Base-by-base conservation (phyloP, 768 basidiomycete genomes). In the Holtermanniella nyarrowii region DNA sequence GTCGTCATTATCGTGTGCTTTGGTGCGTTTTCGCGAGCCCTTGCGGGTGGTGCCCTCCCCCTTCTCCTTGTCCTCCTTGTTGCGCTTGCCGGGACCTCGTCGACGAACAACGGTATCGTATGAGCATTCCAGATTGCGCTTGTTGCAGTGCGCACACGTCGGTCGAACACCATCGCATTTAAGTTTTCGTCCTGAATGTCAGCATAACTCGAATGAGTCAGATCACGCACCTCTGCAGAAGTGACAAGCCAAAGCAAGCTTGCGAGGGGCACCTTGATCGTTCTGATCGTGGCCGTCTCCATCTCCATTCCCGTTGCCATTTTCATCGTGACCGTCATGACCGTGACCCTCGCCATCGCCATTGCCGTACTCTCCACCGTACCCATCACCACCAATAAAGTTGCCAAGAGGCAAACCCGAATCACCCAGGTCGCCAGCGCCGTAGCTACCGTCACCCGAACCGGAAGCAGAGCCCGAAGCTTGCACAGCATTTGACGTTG, bases 81-180 rank as follows among this genome's bases (percentile, higher is more conserved):
- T 73, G 23, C 64, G 63, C 57, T 69, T 72, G 11, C 72, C 72
- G n/a, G 72, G 72, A 13, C 72, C 72, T 42, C 72, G 65, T 13
- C 72, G 63, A 22, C 70, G 61, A 51, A 73, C 68, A 26, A 50
- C 50, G 2, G 62, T 61, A 49, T 73, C 72, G 58, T 67, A 72
- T 5, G 67, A 57, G 49, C 72, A 73, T 1, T 27, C 37, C n/a
- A 66, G 56, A 24, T 55, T 55, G 1, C 72, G 65, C 43, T 64
- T 65, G 3, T 42, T 42, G 48, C 72, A 73, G 48, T 73, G 68
- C 26, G 61, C 60, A 49, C 72, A 73, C n/a, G 55, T 59, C 1
- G 66, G 68, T 25, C 61, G 62, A 4, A 49, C 22, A 11, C 69
- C 72, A 48, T 73, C 71, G 50, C 72, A 72, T 66, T 70, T 73